Conservation (phyloP, 2,329 filamentous ascomycete genomes). For the Chrysoporthe cubensis region DNA sequence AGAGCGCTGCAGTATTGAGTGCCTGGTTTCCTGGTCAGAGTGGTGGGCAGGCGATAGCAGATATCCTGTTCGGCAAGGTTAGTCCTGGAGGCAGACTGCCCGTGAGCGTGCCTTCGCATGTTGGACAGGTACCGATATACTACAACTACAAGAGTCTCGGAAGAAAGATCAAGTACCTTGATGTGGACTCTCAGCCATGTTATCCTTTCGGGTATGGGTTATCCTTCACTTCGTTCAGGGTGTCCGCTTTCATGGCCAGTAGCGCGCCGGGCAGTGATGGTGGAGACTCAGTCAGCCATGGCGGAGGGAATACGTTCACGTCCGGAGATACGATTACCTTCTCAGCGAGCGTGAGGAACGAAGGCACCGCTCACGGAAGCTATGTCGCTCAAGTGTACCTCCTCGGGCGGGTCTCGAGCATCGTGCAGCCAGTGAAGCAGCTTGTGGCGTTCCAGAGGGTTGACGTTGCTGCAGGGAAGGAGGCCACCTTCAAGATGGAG, state of each 20-base stretch:
- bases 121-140: conserved; percentile 41
- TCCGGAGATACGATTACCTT: conserved; percentile 41
- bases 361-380: conserved; percentile 39
- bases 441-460: conserved; percentile 47
- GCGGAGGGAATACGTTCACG: conserved; percentile 3
- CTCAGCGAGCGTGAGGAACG: conserved; percentile 40
- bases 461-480: conserved; percentile 42
- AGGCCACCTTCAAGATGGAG: conserved; percentile 38
- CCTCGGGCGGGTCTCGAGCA: conserved; percentile 43
- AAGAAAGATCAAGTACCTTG: conserved; percentile 37
- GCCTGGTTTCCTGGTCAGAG: conserved; percentile 42
- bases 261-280: background rate
- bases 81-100: conserved; percentile 42
- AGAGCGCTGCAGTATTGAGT: conserved; percentile 44
- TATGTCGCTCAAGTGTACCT: conserved; percentile 48
- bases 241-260: conserved; percentile 34
- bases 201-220: conserved; percentile 43
- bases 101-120: conserved; percentile 40
- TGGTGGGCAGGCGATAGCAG: conserved; percentile 41
- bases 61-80: conserved; percentile 39
- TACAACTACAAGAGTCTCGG: conserved; percentile 42
- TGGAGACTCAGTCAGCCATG: too few relatives aligned
- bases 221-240: conserved; percentile 40
- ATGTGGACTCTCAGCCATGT: conserved; percentile 36
- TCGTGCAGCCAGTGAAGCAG: conserved; percentile 48